Evolutionary conservation across 83 land plant genomes (phyloP).

Genomic region (Larix sibirica): DNA sequence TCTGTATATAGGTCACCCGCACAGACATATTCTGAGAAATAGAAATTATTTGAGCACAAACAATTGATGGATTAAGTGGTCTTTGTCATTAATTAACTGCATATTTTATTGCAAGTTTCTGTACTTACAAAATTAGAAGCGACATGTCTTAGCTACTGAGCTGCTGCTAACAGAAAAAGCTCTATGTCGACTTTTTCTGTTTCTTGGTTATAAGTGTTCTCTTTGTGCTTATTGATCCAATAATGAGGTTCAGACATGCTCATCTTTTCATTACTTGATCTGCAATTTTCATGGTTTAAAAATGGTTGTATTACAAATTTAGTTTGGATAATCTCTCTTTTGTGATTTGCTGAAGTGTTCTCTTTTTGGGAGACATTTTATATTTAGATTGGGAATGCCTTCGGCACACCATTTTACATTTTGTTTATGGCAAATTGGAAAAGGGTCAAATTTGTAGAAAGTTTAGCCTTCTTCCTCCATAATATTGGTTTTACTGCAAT

Average conservation of each 20-base stretch:
- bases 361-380: too few relatives aligned
- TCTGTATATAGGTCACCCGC: neutral
- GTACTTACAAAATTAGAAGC: neutral
- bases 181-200: neutral
- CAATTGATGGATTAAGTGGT: neutral
- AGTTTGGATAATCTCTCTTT: neutral
- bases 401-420: too few relatives aligned
- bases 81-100: too few relatives aligned
- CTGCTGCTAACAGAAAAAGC: neutral
- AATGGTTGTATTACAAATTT: neutral
- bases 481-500: too few relatives aligned
- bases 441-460: too few relatives aligned
- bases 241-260: neutral
- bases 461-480: too few relatives aligned
- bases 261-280: neutral
- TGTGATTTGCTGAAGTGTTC: too few relatives aligned
- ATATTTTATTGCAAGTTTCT: neutral
- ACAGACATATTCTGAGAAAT: neutral
- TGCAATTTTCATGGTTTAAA: too few relatives aligned
- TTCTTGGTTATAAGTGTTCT: neutral
- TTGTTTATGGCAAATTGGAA: too few relatives aligned
- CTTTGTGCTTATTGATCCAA: neutral
- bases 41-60: neutral
- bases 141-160: neutral
- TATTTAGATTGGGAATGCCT: too few relatives aligned